Percentiles rank a stretch among this genome's conserved stretches.
These are phyloP conservation scores for Poa annua DNA, from an alignment of 176 grass and related monocot genomes.

Conservation along the genomic window DNA sequence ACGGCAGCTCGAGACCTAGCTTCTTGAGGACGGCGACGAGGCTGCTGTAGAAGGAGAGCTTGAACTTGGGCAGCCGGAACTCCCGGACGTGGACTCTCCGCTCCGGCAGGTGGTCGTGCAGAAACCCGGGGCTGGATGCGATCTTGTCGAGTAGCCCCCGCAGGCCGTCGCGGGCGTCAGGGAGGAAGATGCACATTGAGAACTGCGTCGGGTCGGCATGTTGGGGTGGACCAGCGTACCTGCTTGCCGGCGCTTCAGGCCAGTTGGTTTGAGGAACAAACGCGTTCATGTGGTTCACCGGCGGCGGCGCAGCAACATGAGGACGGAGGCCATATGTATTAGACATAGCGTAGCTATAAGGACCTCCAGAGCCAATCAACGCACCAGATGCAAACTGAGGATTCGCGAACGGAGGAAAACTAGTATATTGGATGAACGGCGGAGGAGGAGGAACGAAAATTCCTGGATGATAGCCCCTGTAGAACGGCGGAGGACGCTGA, in stretches of 20 bases:
- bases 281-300: neutral
- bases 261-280: neutral
- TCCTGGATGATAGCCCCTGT: too few relatives aligned
- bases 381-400: neutral
- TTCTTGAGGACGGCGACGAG: neutral
- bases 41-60: slow-evolving; percentile 1
- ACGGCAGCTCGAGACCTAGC: neutral
- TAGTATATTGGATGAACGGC: too few relatives aligned
- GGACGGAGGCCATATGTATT: neutral
- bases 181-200: slow-evolving; percentile 48
- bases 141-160: neutral
- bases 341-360: neutral
- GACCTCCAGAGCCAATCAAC: neutral
- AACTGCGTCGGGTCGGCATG: neutral
- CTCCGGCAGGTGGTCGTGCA: slow-evolving; percentile 16
- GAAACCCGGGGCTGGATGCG: neutral
- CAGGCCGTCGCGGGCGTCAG: slow-evolving; percentile 11
- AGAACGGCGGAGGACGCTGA: too few relatives aligned
- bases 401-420: too few relatives aligned
- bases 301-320: neutral
- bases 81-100: neutral
- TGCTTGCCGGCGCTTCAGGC: neutral
- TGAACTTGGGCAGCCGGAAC: neutral
- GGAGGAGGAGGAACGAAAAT: too few relatives aligned
- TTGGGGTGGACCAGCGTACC: neutral